Base-by-base conservation (phyloP, 768 basidiomycete species). In the Grammothele lineata region DNA sequence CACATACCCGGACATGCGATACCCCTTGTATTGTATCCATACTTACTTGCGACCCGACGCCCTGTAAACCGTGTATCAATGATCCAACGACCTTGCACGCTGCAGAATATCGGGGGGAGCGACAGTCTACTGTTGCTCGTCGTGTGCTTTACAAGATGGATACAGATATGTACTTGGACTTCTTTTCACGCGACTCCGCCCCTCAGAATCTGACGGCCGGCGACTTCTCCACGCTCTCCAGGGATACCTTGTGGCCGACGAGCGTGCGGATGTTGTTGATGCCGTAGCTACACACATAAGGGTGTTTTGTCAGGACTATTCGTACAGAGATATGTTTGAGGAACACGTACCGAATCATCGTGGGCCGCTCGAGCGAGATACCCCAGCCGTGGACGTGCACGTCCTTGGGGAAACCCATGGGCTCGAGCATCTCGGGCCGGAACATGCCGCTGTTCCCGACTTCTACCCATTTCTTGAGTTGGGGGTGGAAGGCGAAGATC, bases 401-500 rank as follows among this genome's bases (percentile, higher is more conserved):
- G 60, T 93, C 93, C 55, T 90, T 87, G 0, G 96, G 96, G 63
- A 98, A 84, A 25, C 96, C 96, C 94, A 98, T 97, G 6, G 96
- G 93, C 64, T 93, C 93, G 25, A 99, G 74, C 95, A 99, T 97
- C 66, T 99, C 96, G 3, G 96, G 96, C 26, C 96, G 82, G 83
- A 99, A 99, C 89, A 99, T 95, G 19, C 96, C 96, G 62, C 92
- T 95, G 70, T 98, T 98, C 27, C 95, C 95, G 25, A 98, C 92
- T 67, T 97, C 95, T 27, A 98, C 94, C 92, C 93, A 96, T 59
- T 88, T 87, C 64, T 88, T 75, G 32, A 98, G 78, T 67, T 85
- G 80, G 32, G 93, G 91, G 60, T 99, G 96, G 78, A 94, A 99
- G 23, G 94, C 93, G 68, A 97, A 99, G 51, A 99, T 95, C 70